Conservation (phyloP, 1,284 basidiomycete genomes). For the Butyriboletus appendiculatus region DNA sequence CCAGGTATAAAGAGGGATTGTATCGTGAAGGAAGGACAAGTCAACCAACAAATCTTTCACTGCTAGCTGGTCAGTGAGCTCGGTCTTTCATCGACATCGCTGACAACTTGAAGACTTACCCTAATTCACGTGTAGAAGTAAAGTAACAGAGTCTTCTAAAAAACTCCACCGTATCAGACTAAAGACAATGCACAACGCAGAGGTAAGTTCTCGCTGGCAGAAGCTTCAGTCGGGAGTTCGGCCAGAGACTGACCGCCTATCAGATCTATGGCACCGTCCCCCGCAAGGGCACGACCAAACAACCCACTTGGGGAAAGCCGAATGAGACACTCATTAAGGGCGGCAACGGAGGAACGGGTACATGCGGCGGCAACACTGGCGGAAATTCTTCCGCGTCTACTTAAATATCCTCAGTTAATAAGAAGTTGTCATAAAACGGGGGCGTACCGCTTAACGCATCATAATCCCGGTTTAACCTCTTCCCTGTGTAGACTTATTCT, state of each 20-base stretch:
- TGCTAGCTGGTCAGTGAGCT: slow-evolving; percentile 14
- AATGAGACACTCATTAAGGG: accelerated
- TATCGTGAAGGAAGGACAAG: neutral
- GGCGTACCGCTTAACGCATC: neutral
- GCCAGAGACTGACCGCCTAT: slow-evolving; percentile 1
- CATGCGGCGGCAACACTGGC: neutral
- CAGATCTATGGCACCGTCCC: slow-evolving; percentile 6
- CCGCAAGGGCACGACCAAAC: slow-evolving; percentile 9
- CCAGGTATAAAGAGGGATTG: slow-evolving; percentile 17
- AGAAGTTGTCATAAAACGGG: neutral
- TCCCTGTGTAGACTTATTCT: slow-evolving; percentile 10
- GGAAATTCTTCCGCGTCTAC: neutral
- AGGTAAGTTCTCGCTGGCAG: slow-evolving; percentile 1
- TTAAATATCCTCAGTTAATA: neutral
- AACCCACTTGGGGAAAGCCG: slow-evolving; percentile 12
- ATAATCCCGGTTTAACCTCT: neutral
- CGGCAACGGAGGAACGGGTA: neutral
- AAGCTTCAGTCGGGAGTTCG: neutral
- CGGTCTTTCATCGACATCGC: neutral
- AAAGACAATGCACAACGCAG: slow-evolving; percentile 12
- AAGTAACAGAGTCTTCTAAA: neutral
- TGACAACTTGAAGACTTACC: slow-evolving; percentile 1
- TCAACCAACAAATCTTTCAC: neutral
- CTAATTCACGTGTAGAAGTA: slow-evolving; percentile 5
- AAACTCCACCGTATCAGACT: neutral